Conservation (phyloP, 805 yeast species). For the Metschnikowia kunwiensis region DNA sequence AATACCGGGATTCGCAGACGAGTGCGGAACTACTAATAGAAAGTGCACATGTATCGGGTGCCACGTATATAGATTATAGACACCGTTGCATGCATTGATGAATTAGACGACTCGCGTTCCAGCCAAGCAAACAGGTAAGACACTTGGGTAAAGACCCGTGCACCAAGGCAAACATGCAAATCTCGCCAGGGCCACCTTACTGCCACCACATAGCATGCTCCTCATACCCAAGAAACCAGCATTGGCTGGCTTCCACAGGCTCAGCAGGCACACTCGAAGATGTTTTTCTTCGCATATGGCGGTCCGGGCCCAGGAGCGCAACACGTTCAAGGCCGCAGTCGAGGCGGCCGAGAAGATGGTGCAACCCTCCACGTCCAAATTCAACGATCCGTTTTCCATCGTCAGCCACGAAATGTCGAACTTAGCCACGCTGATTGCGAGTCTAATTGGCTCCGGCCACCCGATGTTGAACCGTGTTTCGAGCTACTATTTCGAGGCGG, state of each 20-base stretch:
- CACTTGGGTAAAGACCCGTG: constrained; percentile 1
- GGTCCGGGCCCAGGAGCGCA: constrained; percentile 2
- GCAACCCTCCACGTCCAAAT: constrained; percentile 42
- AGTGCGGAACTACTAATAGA: no score
- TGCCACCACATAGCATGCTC: constrained; percentile 1
- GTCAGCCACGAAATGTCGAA: constrained; percentile 92
- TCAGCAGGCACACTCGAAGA: constrained; percentile 5
- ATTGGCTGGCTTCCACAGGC: constrained; percentile 7
- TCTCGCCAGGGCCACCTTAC: not conserved
- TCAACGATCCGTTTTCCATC: constrained; percentile 82
- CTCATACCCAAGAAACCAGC: constrained; percentile 10
- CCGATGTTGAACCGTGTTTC: constrained; percentile 89
- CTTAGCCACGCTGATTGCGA: constrained; percentile 81
- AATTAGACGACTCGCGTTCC: no score
- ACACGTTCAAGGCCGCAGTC: constrained; percentile 51
- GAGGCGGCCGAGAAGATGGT: constrained; percentile 73
- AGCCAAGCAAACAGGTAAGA: not conserved
- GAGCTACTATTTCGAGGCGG: constrained; percentile 93
- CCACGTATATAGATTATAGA: no score
- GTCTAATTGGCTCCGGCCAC: constrained; percentile 87
- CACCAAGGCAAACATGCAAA: not conserved
- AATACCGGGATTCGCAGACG: no score
- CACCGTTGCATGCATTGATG: no score
- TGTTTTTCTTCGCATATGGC: constrained; percentile 1
- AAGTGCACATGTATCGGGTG: no score